These are phyloP conservation scores for Penstemon newberryi DNA, from an alignment of 257 asterid species.

Conservation along the genomic window DNA sequence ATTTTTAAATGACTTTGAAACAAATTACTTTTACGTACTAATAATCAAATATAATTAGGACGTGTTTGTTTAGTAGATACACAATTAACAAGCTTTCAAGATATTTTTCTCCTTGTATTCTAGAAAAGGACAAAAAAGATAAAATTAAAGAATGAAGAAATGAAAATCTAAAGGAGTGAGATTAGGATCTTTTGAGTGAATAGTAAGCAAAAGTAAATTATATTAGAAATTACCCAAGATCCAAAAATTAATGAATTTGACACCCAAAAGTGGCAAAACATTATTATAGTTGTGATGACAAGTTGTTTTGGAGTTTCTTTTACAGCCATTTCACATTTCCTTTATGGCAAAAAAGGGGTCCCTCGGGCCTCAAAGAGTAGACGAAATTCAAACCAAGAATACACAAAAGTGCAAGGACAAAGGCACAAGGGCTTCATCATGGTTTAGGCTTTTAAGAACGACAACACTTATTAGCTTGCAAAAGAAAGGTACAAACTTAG, in stretches of 20 bases:
- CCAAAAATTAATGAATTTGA: not conserved
- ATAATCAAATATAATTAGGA: not conserved
- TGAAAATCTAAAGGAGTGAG: conserved; percentile 19
- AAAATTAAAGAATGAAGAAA: conserved; percentile 8
- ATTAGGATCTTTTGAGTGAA: conserved; percentile 42
- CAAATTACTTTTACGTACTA: not conserved
- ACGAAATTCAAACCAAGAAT: conserved; percentile 23
- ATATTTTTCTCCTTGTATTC: conserved; percentile 10
- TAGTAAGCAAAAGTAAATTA: conserved; percentile 36
- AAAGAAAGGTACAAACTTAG: conserved; percentile 23
- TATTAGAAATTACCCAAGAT: not conserved
- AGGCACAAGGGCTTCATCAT: conserved; percentile 41
- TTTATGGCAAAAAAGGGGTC: conserved; percentile 27
- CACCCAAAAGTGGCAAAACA: conserved; percentile 27
- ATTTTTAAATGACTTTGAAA: not conserved
- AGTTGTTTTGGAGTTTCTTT: conserved; percentile 26
- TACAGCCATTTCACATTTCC: conserved; percentile 30
- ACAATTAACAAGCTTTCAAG: not conserved
- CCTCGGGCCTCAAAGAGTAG: conserved; percentile 22
- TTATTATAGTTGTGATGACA: conserved; percentile 32
- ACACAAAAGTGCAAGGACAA: conserved; percentile 26
- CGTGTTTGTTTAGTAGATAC: not conserved
- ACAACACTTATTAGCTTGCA: conserved; percentile 30
- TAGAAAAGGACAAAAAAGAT: not conserved
- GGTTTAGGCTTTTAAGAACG: conserved; percentile 37